These are phyloP conservation scores for Biancaea sappan DNA, from an alignment of 306 rosid genomes.

Conservation along the genomic window DNA sequence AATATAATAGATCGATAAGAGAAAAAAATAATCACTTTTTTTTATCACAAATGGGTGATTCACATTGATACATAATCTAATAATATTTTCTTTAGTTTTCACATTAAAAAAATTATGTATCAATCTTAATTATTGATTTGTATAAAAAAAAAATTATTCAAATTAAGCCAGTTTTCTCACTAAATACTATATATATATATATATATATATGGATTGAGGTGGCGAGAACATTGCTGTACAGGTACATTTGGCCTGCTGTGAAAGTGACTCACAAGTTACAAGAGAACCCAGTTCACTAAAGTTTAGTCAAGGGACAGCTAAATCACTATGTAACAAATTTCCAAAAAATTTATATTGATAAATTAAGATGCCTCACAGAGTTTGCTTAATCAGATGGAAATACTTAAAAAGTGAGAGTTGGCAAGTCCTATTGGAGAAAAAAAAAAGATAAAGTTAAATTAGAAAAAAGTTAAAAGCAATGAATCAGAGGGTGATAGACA, in stretches of 20 bases:
- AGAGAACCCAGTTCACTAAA: not conserved
- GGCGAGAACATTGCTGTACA: constrained; percentile 25
- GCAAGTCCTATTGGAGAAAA: constrained; percentile 42
- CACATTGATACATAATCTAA: too few relatives aligned
- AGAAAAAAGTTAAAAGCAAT: constrained; percentile 45
- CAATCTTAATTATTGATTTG: too few relatives aligned
- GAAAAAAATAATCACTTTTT: too few relatives aligned
- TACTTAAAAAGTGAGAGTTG: constrained; percentile 71
- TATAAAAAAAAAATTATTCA: too few relatives aligned
- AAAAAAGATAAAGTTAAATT: constrained; percentile 32
- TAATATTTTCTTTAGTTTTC: too few relatives aligned
- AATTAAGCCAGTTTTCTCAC: too few relatives aligned
- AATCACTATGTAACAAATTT: constrained; percentile 34
- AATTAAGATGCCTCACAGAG: constrained; percentile 48
- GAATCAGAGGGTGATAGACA: constrained; percentile 45
- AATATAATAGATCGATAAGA: too few relatives aligned
- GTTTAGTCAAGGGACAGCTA: constrained; percentile 14
- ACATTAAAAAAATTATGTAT: too few relatives aligned
- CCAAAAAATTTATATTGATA: constrained; percentile 14
- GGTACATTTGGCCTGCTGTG: constrained; percentile 34
- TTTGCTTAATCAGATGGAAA: constrained; percentile 70
- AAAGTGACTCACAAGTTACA: constrained; percentile 37
- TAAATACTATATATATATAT: too few relatives aligned
- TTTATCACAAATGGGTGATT: too few relatives aligned
- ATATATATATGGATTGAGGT: constrained; percentile 4